Conservation (phyloP, 2,329 filamentous ascomycete genomes). For the Huntiella decipiens region DNA sequence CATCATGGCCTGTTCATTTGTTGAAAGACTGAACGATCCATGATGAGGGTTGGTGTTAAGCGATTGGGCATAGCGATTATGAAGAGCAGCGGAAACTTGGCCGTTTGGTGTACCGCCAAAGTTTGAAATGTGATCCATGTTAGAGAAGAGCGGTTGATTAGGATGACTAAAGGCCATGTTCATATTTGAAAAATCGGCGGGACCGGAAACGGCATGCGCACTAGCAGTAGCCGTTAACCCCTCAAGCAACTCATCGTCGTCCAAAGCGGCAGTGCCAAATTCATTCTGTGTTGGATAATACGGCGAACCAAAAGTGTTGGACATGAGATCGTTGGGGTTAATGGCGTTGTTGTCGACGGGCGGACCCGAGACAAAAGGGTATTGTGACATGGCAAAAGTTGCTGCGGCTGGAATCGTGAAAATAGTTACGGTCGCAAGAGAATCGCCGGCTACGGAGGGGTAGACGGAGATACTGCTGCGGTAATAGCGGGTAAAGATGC, state of each 20-base stretch:
- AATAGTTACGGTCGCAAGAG: neutral
- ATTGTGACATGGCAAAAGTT: neutral
- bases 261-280: constrained; percentile 59
- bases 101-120: constrained; percentile 88
- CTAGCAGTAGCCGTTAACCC: constrained; percentile 34
- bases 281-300: constrained; percentile 36
- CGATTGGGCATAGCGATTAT: constrained; percentile 40
- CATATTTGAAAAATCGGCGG: constrained; percentile 37
- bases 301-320: constrained; percentile 7
- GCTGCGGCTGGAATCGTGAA: constrained; percentile 1
- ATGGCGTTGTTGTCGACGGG: constrained; percentile 1
- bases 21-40: constrained; percentile 24
- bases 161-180: constrained; percentile 36
- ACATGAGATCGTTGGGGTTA: constrained; percentile 1
- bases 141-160: constrained; percentile 12
- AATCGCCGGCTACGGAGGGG: neutral
- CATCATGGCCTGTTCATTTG: constrained; percentile 11
- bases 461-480: neutral
- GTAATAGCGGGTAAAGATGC: neutral
- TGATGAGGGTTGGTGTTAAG: constrained; percentile 57
- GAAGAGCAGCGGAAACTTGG: constrained; percentile 45
- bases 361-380: neutral
- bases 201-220: constrained; percentile 33
- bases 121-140: constrained; percentile 52
- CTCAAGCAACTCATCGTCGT: constrained; percentile 77